A percentile compares a stretch with the other conserved stretches of the same genome.
Conservation (phyloP, 2,329 filamentous ascomycete species). For the Apiospora hydei region DNA sequence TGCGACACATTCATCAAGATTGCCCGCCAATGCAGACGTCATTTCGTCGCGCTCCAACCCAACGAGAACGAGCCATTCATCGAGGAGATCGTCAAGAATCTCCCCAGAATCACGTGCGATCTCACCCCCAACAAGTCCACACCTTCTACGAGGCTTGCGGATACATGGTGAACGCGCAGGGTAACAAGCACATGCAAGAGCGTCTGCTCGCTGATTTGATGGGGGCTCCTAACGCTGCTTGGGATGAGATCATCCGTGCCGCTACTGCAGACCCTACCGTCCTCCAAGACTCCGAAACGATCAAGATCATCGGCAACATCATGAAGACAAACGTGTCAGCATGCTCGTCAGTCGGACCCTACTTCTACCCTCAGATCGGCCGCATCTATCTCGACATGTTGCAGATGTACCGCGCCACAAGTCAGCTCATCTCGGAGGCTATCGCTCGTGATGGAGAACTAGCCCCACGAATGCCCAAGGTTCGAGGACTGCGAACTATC, state of each 20-base stretch:
- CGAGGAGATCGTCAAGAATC: conserved; percentile 95
- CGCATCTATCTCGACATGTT: conserved; percentile 98
- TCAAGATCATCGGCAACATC: conserved; percentile 98
- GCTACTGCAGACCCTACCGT: conserved; percentile 86
- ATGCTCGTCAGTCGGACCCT: conserved; percentile 93
- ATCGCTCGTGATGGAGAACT: conserved; percentile 88
- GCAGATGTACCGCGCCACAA: conserved; percentile 98
- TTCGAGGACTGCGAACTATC: conserved; percentile 93
- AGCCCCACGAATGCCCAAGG: conserved; percentile 96
- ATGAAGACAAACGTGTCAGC: conserved; percentile 99
- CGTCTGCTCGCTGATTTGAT: conserved; percentile 90
- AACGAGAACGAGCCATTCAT: conserved; percentile 97
- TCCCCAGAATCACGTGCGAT: conserved; percentile 95
- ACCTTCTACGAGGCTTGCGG: conserved; percentile 99
- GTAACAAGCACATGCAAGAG: conserved; percentile 93
- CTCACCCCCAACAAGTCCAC: conserved; percentile 94
- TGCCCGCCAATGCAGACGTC: conserved; percentile 94
- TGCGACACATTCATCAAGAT: conserved; percentile 99
- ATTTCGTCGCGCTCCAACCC: conserved; percentile 95
- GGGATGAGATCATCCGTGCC: conserved; percentile 92
- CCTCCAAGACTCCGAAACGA: conserved; percentile 90
- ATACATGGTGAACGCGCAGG: conserved; percentile 98
- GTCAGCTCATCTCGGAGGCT: conserved; percentile 91
- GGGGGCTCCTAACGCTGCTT: conserved; percentile 90
- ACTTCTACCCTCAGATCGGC: conserved; percentile 98